Conservation (phyloP, 352 stramenopile genomes). For the Phytophthora pluvialis region DNA sequence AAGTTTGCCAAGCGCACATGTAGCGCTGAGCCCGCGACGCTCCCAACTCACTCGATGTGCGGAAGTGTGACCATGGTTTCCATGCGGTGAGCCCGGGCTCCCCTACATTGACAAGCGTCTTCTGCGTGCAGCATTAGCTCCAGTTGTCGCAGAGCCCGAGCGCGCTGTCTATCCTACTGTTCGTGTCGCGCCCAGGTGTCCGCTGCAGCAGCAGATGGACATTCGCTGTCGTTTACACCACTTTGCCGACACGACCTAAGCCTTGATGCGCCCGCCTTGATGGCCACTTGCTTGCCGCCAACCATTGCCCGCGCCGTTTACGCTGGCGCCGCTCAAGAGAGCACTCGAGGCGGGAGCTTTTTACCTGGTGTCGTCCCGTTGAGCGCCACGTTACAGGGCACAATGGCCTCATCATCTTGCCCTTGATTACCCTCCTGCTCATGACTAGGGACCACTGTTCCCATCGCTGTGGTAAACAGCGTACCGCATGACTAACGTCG, state of each 20-base stretch:
- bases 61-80: conserved; percentile 1
- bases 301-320: conserved; percentile 18
- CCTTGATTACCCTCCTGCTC: conserved; percentile 16
- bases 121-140: no score
- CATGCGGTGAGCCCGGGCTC: background rate
- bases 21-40: background rate
- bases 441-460: conserved; percentile 10
- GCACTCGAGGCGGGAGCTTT: background rate
- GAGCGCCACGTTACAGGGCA: conserved; percentile 3
- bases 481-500: background rate
- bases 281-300: conserved; percentile 22
- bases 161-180: conserved; percentile 19
- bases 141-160: conserved; percentile 20
- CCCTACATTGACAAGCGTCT: background rate
- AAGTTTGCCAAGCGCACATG: conserved; percentile 1
- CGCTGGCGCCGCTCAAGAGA: conserved; percentile 17
- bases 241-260: background rate
- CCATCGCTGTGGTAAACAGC: conserved; percentile 17
- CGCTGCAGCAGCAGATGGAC: conserved; percentile 24
- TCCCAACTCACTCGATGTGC: conserved; percentile 9
- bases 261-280: conserved; percentile 7
- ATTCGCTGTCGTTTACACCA: conserved; percentile 25
- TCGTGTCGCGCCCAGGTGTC: conserved; percentile 19
- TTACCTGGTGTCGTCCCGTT: conserved; percentile 10
- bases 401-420: conserved; percentile 6